A percentile compares a stretch with the other conserved stretches of the same genome.
Evolutionary conservation across 371 early-diverging fungal genomes (phyloP).

Genomic region (Mortierella sp.): DNA sequence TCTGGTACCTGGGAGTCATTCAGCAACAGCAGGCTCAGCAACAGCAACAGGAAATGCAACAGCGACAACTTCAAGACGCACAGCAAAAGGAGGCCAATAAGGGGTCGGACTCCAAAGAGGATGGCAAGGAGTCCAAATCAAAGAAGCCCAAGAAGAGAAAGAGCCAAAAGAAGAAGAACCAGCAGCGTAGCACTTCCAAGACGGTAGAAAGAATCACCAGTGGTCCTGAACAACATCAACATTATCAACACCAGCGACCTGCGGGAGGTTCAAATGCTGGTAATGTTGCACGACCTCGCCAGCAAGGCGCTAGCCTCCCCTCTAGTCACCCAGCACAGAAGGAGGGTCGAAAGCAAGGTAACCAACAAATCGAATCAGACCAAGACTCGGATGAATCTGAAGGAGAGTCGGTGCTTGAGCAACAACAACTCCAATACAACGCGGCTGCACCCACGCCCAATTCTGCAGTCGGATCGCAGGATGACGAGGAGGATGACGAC

Average conservation of each 20-base stretch:
- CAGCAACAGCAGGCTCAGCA: conserved; percentile 52
- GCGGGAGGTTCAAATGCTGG: background rate
- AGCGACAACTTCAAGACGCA: conserved; percentile 15
- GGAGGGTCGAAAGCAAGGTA: background rate
- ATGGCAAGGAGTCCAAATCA: conserved; percentile 37
- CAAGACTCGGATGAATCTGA: conserved; percentile 31
- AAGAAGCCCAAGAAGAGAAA: conserved; percentile 56
- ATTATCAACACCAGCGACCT: conserved; percentile 27
- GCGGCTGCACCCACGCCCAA: conserved; percentile 15
- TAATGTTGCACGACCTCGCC: background rate
- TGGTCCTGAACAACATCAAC: conserved; percentile 36
- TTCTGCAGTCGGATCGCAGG: conserved; percentile 19
- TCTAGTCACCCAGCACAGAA: background rate
- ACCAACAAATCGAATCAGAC: conserved; percentile 10
- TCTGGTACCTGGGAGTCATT: conserved; percentile 84
- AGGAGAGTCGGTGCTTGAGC: conserved; percentile 2
- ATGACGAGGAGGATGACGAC: conserved; percentile 65
- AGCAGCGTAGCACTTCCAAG: conserved; percentile 28
- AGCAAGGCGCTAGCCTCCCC: conserved; percentile 6
- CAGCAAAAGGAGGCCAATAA: conserved; percentile 12
- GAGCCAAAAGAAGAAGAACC: conserved; percentile 52
- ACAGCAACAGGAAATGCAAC: conserved; percentile 42
- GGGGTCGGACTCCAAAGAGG: conserved; percentile 14
- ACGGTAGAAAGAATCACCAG: conserved; percentile 24
- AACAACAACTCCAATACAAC: conserved; percentile 16